A percentile compares a stretch with the other conserved stretches of the same genome.
Evolutionary conservation across 305 asterid genomes (phyloP).

Genomic region (Nicotiana rustica): DNA sequence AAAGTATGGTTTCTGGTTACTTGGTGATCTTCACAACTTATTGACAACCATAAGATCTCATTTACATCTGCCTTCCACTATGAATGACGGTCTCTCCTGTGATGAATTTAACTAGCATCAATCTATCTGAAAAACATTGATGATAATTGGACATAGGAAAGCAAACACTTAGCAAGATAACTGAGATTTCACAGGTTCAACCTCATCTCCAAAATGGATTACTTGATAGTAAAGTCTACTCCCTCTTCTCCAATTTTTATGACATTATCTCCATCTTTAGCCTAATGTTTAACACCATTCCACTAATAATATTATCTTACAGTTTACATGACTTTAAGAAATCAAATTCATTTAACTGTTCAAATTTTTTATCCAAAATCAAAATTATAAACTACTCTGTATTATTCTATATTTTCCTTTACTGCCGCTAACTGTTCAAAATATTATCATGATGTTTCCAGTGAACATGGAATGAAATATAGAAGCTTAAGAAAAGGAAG

Average conservation of each 20-base stretch:
- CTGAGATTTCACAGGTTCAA: not conserved
- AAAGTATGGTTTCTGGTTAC: not conserved
- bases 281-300: not conserved
- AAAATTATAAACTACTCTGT: too few relatives aligned
- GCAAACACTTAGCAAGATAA: not conserved
- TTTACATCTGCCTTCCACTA: not conserved
- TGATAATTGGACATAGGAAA: not conserved
- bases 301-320: not conserved
- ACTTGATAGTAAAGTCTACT: not conserved
- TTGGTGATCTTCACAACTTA: slow-evolving; percentile 13
- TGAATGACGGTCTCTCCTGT: not conserved
- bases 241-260: not conserved
- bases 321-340: not conserved
- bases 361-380: not conserved
- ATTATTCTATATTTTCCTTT: not conserved
- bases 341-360: not conserved
- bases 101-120: slow-evolving; percentile 7
- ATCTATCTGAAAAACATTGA: slow-evolving; percentile 3
- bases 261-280: not conserved
- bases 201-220: not conserved
- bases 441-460: not conserved
- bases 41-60: not conserved
- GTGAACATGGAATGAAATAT: not conserved
- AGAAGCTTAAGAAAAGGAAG: slow-evolving; percentile 2
- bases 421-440: not conserved